Evolutionary conservation across 805 yeast genomes (phyloP), one percentile per base, ranked within the genome.

Genomic region (Nakazawaea holstii): DNA sequence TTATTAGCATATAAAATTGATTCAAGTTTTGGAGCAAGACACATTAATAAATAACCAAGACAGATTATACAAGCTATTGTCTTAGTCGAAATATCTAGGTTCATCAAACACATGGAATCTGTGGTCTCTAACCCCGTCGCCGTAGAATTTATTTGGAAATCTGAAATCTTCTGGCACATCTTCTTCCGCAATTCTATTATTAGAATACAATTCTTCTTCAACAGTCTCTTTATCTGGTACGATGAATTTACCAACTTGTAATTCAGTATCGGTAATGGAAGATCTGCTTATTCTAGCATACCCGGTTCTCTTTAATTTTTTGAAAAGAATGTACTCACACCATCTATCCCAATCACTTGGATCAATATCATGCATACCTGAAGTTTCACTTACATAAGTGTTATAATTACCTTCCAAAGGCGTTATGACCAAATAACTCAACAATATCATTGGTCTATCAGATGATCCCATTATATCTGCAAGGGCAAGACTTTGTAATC

Each of bases 301-400:
- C 3, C 95, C 98, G 1, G 85, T 80, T 66, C 96, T 84, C 62
- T 80, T 84, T 65, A 94, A 69, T 50, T 85, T 83, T 64, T 91
- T 86, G 77, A 85, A 94, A 54, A 94, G 69, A 52, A 94, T 89
- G 67, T 94, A 94, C 69, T 94, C 96, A 68, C 99, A 94, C 99
- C 99, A 94, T 69, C 99, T 80, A 61, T 94, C 99, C 82, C 91
- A 87, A 62, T 92, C 97, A 7, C 84, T 72, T 39, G 91, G 84
- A 64, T 94, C 99, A 53, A 94, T 90, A 64, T 94, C 99, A 58
- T 83, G 80, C 92, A 94, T 88, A 30, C 96, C 87, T 1, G 92
- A 81, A 54, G 71, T 65, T 43, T 84, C 86, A 58, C 95, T 82
- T 15, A 91, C 97, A 65, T 89, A 89, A 1, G 90, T 90, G 68